Conservation (phyloP, 75 land plant genomes). For the Picea sitchensis region DNA sequence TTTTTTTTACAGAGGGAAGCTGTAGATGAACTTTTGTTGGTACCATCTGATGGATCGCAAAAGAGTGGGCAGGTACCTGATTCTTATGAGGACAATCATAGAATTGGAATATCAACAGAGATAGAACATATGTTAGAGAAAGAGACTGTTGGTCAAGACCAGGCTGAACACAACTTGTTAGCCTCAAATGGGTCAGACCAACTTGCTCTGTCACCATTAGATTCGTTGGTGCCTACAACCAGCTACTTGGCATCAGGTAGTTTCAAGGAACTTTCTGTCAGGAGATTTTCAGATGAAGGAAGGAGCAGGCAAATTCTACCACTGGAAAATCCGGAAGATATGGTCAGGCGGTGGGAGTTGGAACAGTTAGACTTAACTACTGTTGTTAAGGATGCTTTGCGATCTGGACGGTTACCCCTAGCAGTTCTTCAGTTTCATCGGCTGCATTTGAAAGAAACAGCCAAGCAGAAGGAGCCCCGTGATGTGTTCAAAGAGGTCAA, state of each 20-base stretch:
- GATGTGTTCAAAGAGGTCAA: constrained; percentile 82
- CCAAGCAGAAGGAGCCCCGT: constrained; percentile 33
- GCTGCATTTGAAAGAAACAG: constrained; percentile 40
- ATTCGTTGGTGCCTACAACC: constrained; percentile 16
- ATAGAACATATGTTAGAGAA: neutral
- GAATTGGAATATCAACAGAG: neutral
- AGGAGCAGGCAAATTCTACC: constrained; percentile 22
- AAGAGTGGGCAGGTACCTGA: neutral
- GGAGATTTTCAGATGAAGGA: constrained; percentile 15
- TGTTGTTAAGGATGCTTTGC: constrained; percentile 89
- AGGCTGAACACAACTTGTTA: neutral
- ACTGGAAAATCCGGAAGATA: constrained; percentile 70
- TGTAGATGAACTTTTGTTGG: constrained; percentile 2
- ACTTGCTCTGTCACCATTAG: constrained; percentile 28
- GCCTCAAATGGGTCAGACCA: constrained; percentile 12
- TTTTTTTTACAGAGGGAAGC: constrained; percentile 8
- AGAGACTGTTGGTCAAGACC: neutral
- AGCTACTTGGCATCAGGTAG: constrained; percentile 14
- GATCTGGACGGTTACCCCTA: constrained; percentile 79
- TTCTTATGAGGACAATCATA: constrained; percentile 1
- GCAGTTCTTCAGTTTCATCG: constrained; percentile 92
- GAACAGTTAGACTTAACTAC: constrained; percentile 56
- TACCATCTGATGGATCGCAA: neutral
- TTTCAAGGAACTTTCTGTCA: constrained; percentile 24
- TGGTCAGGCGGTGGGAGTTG: constrained; percentile 87